Evolutionary conservation across 169 alveolate species (phyloP), one percentile per base, ranked within the genome.

Genomic region (Plasmodium yoelii): DNA sequence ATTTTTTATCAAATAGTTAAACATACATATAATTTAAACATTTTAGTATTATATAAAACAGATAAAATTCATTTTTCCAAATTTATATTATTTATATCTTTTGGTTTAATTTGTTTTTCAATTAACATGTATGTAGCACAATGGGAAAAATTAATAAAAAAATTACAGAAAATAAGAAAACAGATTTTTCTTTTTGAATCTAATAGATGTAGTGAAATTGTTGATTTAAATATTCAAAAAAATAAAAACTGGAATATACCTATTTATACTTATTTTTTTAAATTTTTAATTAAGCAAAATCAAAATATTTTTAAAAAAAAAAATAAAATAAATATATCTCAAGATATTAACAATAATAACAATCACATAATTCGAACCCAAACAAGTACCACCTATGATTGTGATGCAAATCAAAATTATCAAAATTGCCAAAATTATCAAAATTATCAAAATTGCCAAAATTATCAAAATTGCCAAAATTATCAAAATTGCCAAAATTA

Each of bases 1-100:
- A 82, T 82, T 22, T 82, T 82, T 18, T 82, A 82, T 49, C 90
- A 82, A 26, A 65, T 82, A 47, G 90, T 82, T 0, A 82, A 82
- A 42, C 84, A 65, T 46, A 82, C 90, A 0, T 5, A 82, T 55
- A 82, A 82, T 67, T 26, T 82, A 51, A 82, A 82, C 22, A 82
- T 82, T 6, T 2, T 42, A 0, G 49, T 65, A 6, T 42, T 82
- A 15, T 68, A 34, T 13, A 82, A 34, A 7, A 82, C 84, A 24
- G 39, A 15, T 10, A 82, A 68, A 7, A 18, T 67, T 51, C 53
- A 39, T 2, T 82, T 82, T 56, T 82, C 84, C 26, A 82, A 82
- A 28, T 82, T 82, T 28, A 13, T 65, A 2, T 9, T 82, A 0
- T 82, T 82, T 34, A 19, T 65, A 10, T 28, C 68, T 3, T 65